A percentile compares a stretch with the other conserved stretches of the same genome.
These are phyloP conservation scores for Aspergillus vadensis DNA, from an alignment of 2,329 filamentous ascomycete genomes.

Conservation along the genomic window DNA sequence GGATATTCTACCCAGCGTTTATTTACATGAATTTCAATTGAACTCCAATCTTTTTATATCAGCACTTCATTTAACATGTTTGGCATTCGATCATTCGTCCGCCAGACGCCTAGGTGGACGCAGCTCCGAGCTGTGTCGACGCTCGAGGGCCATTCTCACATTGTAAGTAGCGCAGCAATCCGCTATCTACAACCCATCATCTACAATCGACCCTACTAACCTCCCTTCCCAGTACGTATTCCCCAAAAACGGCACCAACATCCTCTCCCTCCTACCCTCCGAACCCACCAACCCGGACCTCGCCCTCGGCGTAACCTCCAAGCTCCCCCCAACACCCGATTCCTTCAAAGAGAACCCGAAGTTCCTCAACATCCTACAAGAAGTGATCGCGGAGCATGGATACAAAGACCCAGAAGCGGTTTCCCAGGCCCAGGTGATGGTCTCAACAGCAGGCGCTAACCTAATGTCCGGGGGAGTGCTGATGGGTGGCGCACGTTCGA, in stretches of 20 bases:
- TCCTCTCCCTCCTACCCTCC: conserved; percentile 60
- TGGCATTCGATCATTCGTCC: conserved; percentile 20
- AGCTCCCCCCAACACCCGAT: conserved; percentile 58
- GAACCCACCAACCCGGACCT: conserved; percentile 56
- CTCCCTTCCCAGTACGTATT: conserved; percentile 50
- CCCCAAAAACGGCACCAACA: conserved; percentile 41
- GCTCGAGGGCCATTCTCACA: conserved; percentile 41
- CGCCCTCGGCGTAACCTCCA: conserved; percentile 57
- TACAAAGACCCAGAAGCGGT: conserved; percentile 58
- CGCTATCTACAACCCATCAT: not conserved
- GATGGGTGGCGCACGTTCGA: conserved; percentile 41
- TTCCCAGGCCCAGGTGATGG: conserved; percentile 62
- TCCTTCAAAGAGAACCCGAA: conserved; percentile 58
- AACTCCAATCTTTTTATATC: too few relatives aligned
- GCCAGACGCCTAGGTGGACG: conserved; percentile 27
- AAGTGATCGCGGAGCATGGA: conserved; percentile 57
- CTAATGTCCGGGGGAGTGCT: conserved; percentile 55
- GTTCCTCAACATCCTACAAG: conserved; percentile 60
- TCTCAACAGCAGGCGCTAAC: conserved; percentile 58
- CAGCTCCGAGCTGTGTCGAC: conserved; percentile 39
- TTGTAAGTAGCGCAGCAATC: conserved; percentile 32
- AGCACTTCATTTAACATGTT: conserved; percentile 25
- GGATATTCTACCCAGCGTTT: too few relatives aligned
- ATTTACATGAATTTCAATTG: too few relatives aligned
- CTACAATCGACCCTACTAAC: not conserved